These are phyloP conservation scores for Eucalyptus paniculata DNA, from an alignment of 345 rosid genomes.

Conservation along the genomic window DNA sequence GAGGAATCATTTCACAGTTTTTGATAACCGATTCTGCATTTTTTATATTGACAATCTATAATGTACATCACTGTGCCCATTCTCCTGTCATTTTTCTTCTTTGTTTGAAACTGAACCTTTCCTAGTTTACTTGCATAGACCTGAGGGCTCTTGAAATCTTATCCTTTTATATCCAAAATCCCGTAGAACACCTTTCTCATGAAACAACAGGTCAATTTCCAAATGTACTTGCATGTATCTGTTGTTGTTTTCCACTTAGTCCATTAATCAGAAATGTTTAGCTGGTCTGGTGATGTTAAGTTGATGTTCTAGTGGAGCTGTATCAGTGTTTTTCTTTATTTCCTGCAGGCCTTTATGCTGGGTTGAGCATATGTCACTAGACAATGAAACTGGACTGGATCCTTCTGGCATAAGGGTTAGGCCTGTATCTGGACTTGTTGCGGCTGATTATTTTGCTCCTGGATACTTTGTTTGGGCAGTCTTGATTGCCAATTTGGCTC, in stretches of 20 bases:
- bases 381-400: constrained; percentile 62
- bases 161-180: background rate
- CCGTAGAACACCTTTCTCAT: background rate
- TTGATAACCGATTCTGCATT: background rate
- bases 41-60: background rate
- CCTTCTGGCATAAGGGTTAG: constrained; percentile 54
- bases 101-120: background rate
- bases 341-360: constrained; percentile 57
- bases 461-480: constrained; percentile 84
- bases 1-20: background rate
- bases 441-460: constrained; percentile 74
- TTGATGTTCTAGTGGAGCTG: background rate
- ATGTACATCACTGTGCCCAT: background rate
- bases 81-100: background rate
- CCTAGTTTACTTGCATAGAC: background rate
- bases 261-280: background rate
- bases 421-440: constrained; percentile 66
- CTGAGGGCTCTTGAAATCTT: background rate
- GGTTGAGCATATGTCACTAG: constrained; percentile 65
- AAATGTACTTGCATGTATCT: background rate
- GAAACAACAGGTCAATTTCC: background rate
- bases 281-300: background rate
- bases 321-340: background rate
- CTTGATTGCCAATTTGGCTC: constrained; percentile 63
- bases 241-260: background rate